Conservation (phyloP, 2,329 filamentous ascomycete genomes). For the Chalaropsis ovoidea region DNA sequence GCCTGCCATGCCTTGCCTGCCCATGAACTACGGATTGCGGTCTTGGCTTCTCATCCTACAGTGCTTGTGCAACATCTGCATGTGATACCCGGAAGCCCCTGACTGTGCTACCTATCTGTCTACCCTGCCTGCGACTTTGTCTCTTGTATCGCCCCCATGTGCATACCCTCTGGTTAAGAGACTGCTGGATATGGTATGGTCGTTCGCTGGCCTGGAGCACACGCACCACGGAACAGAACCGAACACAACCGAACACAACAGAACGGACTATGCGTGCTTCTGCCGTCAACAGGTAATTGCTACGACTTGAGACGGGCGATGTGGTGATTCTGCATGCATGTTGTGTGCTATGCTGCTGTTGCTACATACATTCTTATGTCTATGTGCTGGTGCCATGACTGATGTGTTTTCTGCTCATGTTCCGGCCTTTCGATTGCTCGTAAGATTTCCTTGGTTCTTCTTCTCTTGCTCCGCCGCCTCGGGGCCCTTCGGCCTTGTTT, state of each 20-base stretch:
- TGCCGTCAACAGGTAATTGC: neutral
- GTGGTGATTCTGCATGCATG: constrained; percentile 10
- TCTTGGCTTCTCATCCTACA: neutral
- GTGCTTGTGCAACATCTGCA: constrained; percentile 7
- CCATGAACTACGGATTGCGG: neutral
- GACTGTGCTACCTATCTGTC: neutral
- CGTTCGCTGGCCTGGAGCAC: neutral
- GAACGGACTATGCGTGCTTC: too few relatives aligned
- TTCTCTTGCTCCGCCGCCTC: neutral
- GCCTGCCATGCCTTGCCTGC: neutral
- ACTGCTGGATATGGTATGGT: neutral
- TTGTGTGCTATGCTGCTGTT: constrained; percentile 13
- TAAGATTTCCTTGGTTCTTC: constrained; percentile 4
- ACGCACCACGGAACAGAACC: too few relatives aligned
- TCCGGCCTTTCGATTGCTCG: constrained; percentile 7
- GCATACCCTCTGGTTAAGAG: neutral
- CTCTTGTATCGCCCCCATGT: neutral
- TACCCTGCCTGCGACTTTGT: neutral
- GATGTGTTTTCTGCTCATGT: constrained; percentile 13
- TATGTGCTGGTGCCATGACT: constrained; percentile 12
- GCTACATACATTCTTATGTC: constrained; percentile 13
- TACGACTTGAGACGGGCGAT: neutral
- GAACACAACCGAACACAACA: too few relatives aligned
- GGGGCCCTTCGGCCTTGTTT: neutral
- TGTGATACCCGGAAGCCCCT: constrained; percentile 6